Base-by-base conservation (phyloP, 352 stramenopile genomes). In the Phytophthora nicotianae region DNA sequence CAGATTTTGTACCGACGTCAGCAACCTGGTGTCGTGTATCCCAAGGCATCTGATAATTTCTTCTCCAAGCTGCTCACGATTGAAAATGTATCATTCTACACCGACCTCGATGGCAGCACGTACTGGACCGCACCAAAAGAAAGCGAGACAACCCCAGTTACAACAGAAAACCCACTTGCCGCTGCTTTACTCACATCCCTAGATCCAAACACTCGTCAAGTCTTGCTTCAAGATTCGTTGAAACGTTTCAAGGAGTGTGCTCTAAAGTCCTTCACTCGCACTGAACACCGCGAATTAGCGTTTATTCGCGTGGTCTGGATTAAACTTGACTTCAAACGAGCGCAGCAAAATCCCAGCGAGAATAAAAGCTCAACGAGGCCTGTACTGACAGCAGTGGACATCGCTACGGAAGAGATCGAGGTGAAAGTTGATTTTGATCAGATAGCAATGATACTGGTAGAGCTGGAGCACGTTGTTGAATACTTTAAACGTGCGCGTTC, bases 371-470 rank as follows among this genome's bases (percentile, higher is more conserved):
- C 29, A 0, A 8, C 42, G 0, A 47, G 40, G 3, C 49, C 54
- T 27, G 37, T 62, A 17, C 33, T 91, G 19, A 55, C 48, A 33
- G 79, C 83, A 23, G 13, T 88, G 19, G 83, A 91, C 35, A 32
- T 91, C 6, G 80, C 78, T 21, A 90, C 80, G 1, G 83, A 90
- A 24, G 65, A 69, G 14, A 74, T 89, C 45, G 63, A 79, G 48
- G 14, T 91, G 27, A 77, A 86, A 17, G 35, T 79, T 46, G 77
- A 88, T 55, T 83, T 90, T n/a, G 67, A 74, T 13, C 83, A 91
- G 54, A 54, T 89, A 5, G 62, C 61, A 6, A 73, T 68, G 21
- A 55, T 89, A 3, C 65, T 75, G 13, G 62, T 67, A 35, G 80
- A 91, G 14, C 47, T 90, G 6, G 68, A 83, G 16, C 47, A 69